phyloP scores from a whole-genome alignment of 176 grass and related monocot species.

The Poa annua region DNA sequence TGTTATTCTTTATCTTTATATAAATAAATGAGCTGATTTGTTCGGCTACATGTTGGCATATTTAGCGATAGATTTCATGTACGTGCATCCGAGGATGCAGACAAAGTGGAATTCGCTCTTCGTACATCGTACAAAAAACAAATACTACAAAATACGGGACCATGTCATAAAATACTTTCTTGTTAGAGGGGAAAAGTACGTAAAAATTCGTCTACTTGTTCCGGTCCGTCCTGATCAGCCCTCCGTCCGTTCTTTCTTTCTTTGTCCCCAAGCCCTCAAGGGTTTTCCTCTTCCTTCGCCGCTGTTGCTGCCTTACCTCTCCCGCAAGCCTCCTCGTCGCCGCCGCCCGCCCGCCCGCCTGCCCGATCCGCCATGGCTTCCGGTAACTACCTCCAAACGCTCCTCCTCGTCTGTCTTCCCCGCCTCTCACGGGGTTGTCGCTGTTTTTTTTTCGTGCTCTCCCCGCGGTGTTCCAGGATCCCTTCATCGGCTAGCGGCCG shows the following conservation, averaged over 20 bases:
- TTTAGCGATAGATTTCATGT: background rate
- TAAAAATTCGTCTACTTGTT: background rate
- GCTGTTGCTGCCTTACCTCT: background rate
- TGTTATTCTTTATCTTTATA: too few relatives aligned
- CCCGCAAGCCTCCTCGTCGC: background rate
- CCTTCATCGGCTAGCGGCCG: background rate
- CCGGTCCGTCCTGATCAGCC: constrained; percentile 5
- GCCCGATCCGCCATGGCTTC: constrained; percentile 46
- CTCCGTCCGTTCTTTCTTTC: background rate
- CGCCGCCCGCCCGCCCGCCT: background rate
- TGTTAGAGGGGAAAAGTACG: background rate
- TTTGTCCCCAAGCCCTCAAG: constrained; percentile 41
- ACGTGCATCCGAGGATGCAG: background rate
- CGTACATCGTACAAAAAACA: background rate
- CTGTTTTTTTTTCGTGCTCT: background rate
- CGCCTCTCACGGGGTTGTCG: background rate
- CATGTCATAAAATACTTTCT: background rate
- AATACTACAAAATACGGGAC: background rate
- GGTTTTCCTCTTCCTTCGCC: constrained; percentile 25
- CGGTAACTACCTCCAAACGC: constrained; percentile 1
- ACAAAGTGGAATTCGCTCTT: background rate
- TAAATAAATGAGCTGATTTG: background rate
- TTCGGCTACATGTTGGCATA: background rate
- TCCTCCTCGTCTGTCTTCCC: too few relatives aligned
- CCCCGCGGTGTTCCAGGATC: background rate